Evolutionary conservation across 1,139 yeast genomes (phyloP).

Genomic region (Chernovozyma aurita): DNA sequence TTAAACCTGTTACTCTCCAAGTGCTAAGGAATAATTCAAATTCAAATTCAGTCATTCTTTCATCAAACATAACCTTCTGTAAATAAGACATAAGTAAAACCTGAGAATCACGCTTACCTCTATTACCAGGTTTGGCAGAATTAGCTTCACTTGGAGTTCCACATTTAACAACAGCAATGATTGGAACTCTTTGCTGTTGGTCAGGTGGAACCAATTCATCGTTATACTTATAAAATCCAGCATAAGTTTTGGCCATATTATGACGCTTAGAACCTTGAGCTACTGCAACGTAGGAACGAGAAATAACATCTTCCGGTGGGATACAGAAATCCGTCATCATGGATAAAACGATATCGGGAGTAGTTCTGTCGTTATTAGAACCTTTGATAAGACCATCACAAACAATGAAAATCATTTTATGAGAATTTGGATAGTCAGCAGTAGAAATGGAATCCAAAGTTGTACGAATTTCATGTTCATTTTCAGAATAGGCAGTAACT

Average conservation of each 20-base stretch:
- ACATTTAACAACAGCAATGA: constrained; percentile 79
- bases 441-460: constrained; percentile 89
- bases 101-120: constrained; percentile 98
- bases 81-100: constrained; percentile 89
- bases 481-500: constrained; percentile 95
- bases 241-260: constrained; percentile 93
- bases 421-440: constrained; percentile 92
- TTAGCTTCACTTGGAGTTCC: constrained; percentile 84
- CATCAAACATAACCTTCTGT: constrained; percentile 89
- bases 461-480: constrained; percentile 76
- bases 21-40: constrained; percentile 74
- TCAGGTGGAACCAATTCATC: constrained; percentile 69
- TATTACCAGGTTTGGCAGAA: constrained; percentile 89
- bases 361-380: constrained; percentile 77
- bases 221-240: constrained; percentile 85
- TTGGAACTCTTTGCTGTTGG: constrained; percentile 86
- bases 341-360: constrained; percentile 82
- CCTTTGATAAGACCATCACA: constrained; percentile 97
- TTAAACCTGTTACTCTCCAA: constrained; percentile 84
- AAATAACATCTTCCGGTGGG: constrained; percentile 68
- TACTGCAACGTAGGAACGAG: constrained; percentile 89
- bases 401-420: constrained; percentile 74
- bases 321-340: constrained; percentile 84
- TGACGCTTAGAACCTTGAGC: constrained; percentile 91
- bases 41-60: constrained; percentile 94